These are phyloP conservation scores for Aspergillus japonicus DNA, from an alignment of 2,329 filamentous ascomycete genomes.

Conservation along the genomic window DNA sequence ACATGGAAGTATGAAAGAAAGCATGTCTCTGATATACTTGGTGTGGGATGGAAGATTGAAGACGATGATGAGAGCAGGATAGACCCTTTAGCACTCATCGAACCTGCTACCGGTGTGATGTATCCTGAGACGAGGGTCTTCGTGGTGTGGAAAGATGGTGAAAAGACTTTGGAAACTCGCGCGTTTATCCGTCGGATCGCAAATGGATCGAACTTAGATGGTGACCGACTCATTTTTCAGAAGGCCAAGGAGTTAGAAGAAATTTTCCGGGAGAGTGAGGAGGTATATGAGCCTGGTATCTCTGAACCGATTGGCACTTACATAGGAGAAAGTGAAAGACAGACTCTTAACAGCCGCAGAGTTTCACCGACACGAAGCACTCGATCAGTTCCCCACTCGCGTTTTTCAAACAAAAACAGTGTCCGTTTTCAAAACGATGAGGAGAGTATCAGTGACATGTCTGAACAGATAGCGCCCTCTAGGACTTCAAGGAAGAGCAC, in stretches of 20 bases:
- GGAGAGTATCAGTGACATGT: background rate
- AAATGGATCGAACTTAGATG: background rate
- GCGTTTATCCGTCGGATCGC: background rate
- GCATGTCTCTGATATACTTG: background rate
- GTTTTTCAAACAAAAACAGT: background rate
- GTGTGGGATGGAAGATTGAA: background rate
- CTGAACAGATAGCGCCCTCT: background rate
- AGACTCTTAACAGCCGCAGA: background rate
- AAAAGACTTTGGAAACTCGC: background rate
- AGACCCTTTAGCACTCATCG: background rate
- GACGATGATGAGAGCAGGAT: background rate
- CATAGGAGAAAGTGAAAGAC: background rate
- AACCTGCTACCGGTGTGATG: background rate
- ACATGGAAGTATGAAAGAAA: background rate
- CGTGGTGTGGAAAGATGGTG: background rate
- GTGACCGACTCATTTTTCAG: background rate
- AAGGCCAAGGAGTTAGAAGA: background rate
- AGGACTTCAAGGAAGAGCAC: background rate
- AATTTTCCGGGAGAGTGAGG: background rate
- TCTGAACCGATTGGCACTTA: background rate
- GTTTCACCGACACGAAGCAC: background rate
- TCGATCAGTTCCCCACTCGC: background rate
- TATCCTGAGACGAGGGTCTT: background rate
- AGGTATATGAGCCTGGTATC: background rate
- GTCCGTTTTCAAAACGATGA: background rate